Evolutionary conservation across 2,329 filamentous ascomycete species (phyloP).

Genomic region (Aureobasidium sp.): DNA sequence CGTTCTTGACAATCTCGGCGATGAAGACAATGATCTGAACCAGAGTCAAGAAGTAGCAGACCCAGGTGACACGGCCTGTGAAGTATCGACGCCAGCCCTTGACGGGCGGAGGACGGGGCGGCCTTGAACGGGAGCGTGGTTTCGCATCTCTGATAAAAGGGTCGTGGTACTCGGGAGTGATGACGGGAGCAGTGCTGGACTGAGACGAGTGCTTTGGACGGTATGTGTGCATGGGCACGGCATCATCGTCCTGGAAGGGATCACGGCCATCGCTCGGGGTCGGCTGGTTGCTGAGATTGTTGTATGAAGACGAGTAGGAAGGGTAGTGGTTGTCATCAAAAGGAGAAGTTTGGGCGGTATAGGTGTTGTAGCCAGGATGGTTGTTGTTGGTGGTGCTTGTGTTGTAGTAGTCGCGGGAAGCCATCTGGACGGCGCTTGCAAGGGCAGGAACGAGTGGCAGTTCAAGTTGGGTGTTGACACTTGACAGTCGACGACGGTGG

Average conservation of each 20-base stretch:
- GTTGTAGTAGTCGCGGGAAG: conserved; percentile 55
- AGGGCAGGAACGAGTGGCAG: background rate
- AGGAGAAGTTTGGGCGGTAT: conserved; percentile 27
- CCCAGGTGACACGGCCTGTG: conserved; percentile 58
- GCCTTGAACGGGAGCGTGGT: conserved; percentile 9
- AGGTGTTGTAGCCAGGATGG: conserved; percentile 25
- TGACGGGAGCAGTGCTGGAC: conserved; percentile 29
- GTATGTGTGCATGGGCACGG: conserved; percentile 37
- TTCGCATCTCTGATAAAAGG: conserved; percentile 29
- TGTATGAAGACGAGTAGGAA: conserved; percentile 43
- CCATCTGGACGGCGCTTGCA: conserved; percentile 27
- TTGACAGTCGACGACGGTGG: background rate
- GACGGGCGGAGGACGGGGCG: conserved; percentile 14
- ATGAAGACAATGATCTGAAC: conserved; percentile 82
- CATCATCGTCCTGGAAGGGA: conserved; percentile 40
- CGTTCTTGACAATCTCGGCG: conserved; percentile 75
- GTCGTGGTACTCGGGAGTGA: conserved; percentile 31
- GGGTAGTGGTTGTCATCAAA: conserved; percentile 17
- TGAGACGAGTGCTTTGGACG: conserved; percentile 29
- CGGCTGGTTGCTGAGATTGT: conserved; percentile 42
- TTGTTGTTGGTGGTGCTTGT: conserved; percentile 32
- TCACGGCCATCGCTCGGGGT: conserved; percentile 32
- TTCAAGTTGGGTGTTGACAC: background rate
- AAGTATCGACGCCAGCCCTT: conserved; percentile 36
- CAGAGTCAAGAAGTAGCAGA: conserved; percentile 70